Evolutionary conservation across 2,329 filamentous ascomycete genomes (phyloP), one percentile per base, ranked within the genome.

Genomic region (Botrytis deweyae): DNA sequence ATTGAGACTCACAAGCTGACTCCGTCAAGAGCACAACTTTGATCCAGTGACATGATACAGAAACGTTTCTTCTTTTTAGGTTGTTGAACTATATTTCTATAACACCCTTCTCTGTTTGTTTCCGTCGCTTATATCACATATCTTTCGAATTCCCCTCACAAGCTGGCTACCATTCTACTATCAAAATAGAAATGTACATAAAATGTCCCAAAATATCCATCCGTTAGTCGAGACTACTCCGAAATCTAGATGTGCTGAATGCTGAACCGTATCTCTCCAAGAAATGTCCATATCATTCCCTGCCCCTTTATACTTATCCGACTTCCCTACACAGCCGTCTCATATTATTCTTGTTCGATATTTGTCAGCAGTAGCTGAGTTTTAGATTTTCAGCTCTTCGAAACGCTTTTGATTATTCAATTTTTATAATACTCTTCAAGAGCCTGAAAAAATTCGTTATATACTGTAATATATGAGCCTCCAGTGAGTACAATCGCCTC

Each of bases 381-480:
- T n/a, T n/a, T 55, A 14, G 2, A 8, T 16, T n/a, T 55, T 0
- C 12, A 14, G 25, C 25, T n/a, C 49, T 52, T n/a, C 0, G 49
- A 52, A n/a, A 52, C n/a, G 1, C 10, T 12, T n/a, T n/a, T 0
- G 22, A 12, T 3, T n/a, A 6, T 52, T 4, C 1, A n/a, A 6
- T 52, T 14, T 25, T 52, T n/a, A 6, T 52, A 2, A 6, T 52
- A 1, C 4, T 52, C 2, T 52, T 6, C 25, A 6, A 52, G 18
- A 18, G 18, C 1, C 16, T 44, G 8, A 44, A 42, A 42, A 42
- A 1, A 18, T n/a, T n/a, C 10, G 49, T 7, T 44, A 18, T 52
- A 52, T 22, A 52, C 9, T 52, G 6, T 52, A 22, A 25, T 14
- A n/a, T n/a, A n/a, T n/a, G 5, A 52, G 22, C 12, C 10, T 10